phyloP scores from a whole-genome alignment of 345 rosid genomes.

The Populus euphratica region DNA sequence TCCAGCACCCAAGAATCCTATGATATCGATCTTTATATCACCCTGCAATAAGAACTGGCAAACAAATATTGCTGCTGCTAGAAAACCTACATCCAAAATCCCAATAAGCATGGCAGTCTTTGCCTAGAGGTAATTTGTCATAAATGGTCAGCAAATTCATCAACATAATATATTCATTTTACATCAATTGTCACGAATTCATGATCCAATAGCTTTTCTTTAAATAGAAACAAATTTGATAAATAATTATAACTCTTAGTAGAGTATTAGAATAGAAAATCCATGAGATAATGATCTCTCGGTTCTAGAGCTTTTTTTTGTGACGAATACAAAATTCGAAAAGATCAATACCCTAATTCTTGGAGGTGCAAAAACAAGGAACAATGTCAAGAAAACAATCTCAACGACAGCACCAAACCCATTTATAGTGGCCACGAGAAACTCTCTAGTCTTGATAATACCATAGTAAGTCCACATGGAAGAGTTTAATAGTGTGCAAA shows the following conservation, averaged over 20 bases:
- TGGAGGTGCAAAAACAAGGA: constrained; percentile 47
- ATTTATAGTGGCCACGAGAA: constrained; percentile 65
- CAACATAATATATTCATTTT: no score
- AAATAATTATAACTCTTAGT: no score
- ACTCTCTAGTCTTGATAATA: constrained; percentile 56
- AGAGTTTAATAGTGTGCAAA: constrained; percentile 58
- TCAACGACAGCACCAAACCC: constrained; percentile 68
- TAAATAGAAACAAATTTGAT: no score
- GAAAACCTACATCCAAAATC: constrained; percentile 44
- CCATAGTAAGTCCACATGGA: constrained; percentile 88
- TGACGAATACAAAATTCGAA: no score
- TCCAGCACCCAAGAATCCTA: constrained; percentile 58
- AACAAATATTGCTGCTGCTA: constrained; percentile 41
- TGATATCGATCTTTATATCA: constrained; percentile 41
- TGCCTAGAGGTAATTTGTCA: constrained; percentile 22
- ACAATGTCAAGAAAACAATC: constrained; percentile 42
- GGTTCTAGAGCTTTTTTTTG: no score
- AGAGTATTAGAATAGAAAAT: no score
- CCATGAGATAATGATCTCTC: no score
- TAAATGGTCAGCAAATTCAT: no score
- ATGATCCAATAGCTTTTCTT: no score
- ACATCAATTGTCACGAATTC: no score
- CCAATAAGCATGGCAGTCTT: constrained; percentile 43
- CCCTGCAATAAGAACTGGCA: constrained; percentile 48
- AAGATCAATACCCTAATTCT: constrained; percentile 34